These are phyloP conservation scores for Colletotrichum sp. DNA, from an alignment of 2,329 filamentous ascomycete species.

Conservation along the genomic window DNA sequence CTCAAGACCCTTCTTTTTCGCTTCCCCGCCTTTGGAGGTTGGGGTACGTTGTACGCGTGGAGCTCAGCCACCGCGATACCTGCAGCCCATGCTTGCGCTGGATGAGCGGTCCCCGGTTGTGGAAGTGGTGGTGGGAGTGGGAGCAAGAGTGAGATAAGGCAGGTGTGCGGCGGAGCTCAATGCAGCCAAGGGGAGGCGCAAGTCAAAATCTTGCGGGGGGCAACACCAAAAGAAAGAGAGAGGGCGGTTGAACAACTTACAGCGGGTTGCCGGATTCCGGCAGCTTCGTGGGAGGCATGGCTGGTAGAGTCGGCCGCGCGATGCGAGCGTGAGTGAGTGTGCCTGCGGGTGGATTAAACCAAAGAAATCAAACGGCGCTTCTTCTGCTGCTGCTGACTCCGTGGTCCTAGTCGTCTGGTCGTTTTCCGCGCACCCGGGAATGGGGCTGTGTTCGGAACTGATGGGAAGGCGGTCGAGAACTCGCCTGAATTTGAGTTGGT, in stretches of 20 bases:
- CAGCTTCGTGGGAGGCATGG: conserved; percentile 51
- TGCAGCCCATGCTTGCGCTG: background rate
- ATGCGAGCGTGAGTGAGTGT: background rate
- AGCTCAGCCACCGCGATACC: conserved; percentile 1
- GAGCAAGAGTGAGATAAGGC: background rate
- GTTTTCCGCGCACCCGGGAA: background rate
- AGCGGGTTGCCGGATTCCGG: conserved; percentile 53
- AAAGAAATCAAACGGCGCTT: background rate
- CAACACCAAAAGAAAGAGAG: background rate
- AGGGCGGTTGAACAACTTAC: conserved; percentile 36
- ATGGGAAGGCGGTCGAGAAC: background rate
- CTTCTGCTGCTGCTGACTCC: background rate
- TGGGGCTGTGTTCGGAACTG: conserved; percentile 1
- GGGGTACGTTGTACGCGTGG: background rate
- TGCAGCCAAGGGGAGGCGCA: background rate
- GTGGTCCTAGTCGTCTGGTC: background rate
- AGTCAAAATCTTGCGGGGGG: background rate
- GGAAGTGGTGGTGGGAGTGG: background rate
- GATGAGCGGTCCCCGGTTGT: background rate
- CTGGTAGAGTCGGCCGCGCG: background rate
- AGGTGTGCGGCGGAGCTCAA: background rate
- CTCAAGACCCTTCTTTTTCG: background rate
- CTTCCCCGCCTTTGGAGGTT: background rate
- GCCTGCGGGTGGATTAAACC: background rate
- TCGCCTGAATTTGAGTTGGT: background rate